Evolutionary conservation across 306 rosid species (phyloP), one percentile per base, ranked within the genome.

Genomic region (Sophora flavescens): DNA sequence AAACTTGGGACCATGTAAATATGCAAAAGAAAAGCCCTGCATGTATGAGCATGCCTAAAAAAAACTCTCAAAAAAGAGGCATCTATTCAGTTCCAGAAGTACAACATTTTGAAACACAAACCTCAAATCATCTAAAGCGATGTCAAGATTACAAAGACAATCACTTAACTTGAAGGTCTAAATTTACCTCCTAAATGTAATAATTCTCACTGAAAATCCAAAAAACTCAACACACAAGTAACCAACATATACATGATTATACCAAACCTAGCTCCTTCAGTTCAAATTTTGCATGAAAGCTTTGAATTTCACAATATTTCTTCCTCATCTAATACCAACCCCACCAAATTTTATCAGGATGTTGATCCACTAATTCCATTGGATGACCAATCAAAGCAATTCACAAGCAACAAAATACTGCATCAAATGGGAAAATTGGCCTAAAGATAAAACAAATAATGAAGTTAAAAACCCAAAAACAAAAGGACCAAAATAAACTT

Each of bases 31-130:
- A 41, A 4, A 26, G 11, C 4, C 56, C 30, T 57, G 26, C 12
- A 26, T 59, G 63, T 35, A 35, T 41, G 76, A 28, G n/a, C n/a
- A n/a, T 30, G 15, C 32, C 8, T 63, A 12, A 36, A 18, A 11
- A 45, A 62, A 48, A n/a, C n/a, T 33, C 76, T 26, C 48, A 17
- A 30, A 15, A 16, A 50, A 48, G 35, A 60, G 10, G 8, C 22
- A 72, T 63, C 61, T 18, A 44, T 6, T 79, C 28, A 52, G 13
- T 35, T 6, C 57, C 59, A 63, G 62, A 53, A 52, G 53, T 36
- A 30, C 70, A 22, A 12, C 82, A 63, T 11, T 78, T 41, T 61
- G 64, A 78, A 78, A 47, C 47, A 79, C 47, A 79, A 70, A 71
- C 48, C 60, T 8, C 11, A 69, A 69, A 52, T 81, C 54, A 81